phyloP scores from a whole-genome alignment of 1,284 basidiomycete species.

The Hypsizygus ulmarius region DNA sequence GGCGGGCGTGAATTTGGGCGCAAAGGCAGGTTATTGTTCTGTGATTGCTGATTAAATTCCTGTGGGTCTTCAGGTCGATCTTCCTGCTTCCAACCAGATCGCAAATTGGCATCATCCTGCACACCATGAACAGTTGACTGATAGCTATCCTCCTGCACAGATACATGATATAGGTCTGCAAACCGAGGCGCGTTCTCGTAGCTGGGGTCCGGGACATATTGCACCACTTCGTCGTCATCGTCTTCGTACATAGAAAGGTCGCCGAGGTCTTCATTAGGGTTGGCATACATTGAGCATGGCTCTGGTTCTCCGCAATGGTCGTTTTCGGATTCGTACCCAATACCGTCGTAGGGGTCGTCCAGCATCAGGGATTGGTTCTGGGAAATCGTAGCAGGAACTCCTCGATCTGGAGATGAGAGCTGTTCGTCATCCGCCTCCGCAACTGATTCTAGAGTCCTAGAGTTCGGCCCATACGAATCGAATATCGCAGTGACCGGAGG shows the following conservation, averaged over 20 bases:
- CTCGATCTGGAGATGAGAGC: constrained; percentile 2
- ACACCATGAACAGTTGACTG: background rate
- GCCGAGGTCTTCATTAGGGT: constrained; percentile 18
- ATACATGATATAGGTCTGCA: constrained; percentile 31
- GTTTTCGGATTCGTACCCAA: constrained; percentile 9
- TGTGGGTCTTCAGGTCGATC: background rate
- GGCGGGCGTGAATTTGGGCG: constrained; percentile 13
- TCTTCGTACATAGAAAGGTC: constrained; percentile 27
- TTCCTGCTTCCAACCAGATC: background rate
- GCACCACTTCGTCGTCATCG: constrained; percentile 35
- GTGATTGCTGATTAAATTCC: background rate
- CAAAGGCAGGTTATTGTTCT: background rate
- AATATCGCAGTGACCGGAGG: constrained; percentile 4
- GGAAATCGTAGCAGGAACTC: background rate
- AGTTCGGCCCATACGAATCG: constrained; percentile 1
- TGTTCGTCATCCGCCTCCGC: constrained; percentile 11
- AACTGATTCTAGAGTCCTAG: constrained; percentile 6
- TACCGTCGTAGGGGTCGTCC: constrained; percentile 8
- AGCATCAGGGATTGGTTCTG: background rate
- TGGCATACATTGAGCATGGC: constrained; percentile 2
- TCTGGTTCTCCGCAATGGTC: constrained; percentile 11
- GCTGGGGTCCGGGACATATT: constrained; percentile 28
- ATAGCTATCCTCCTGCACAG: constrained; percentile 17
- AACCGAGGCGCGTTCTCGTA: constrained; percentile 29
- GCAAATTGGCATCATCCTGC: background rate